Percentiles rank a stretch among this genome's conserved stretches.
Conservation (phyloP, 441 rosid genomes). For the Adansonia gregorii region DNA sequence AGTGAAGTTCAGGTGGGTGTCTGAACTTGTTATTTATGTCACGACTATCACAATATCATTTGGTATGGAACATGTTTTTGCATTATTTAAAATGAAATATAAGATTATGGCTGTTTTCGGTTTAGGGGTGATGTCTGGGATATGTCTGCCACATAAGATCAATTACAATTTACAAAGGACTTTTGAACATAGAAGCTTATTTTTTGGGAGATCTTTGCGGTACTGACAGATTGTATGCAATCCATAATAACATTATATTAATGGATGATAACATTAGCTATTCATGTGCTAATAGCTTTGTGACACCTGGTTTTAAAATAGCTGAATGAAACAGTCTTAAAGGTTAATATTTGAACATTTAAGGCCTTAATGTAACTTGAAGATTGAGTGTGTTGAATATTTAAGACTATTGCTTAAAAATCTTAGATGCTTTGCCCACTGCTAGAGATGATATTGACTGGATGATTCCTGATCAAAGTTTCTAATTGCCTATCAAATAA, state of each 20-base stretch:
- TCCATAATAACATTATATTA: neutral
- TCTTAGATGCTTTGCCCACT: slow-evolving; percentile 9
- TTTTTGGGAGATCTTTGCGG: slow-evolving; percentile 7
- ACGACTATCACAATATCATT: slow-evolving; percentile 2
- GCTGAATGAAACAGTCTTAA: neutral
- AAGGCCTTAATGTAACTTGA: neutral
- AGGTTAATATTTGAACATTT: slow-evolving; percentile 9
- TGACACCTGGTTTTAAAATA: slow-evolving; percentile 15
- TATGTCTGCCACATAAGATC: neutral
- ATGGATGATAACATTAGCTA: neutral
- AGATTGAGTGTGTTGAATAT: neutral
- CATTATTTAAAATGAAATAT: slow-evolving; percentile 10
- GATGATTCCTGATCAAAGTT: slow-evolving; percentile 7
- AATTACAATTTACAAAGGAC: neutral
- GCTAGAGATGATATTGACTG: neutral
- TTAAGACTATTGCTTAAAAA: neutral
- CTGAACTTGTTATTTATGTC: slow-evolving; percentile 1
- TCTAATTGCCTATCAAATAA: slow-evolving; percentile 9
- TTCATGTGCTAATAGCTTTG: neutral
- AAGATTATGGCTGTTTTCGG: slow-evolving; percentile 9
- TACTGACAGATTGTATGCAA: slow-evolving; percentile 13
- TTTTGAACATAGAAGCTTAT: neutral
- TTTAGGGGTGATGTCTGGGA: neutral
- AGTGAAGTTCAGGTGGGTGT: slow-evolving; percentile 85
- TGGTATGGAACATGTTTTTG: neutral